Conservation (phyloP, 352 stramenopile genomes). For the Globisporangium abappressorium region DNA sequence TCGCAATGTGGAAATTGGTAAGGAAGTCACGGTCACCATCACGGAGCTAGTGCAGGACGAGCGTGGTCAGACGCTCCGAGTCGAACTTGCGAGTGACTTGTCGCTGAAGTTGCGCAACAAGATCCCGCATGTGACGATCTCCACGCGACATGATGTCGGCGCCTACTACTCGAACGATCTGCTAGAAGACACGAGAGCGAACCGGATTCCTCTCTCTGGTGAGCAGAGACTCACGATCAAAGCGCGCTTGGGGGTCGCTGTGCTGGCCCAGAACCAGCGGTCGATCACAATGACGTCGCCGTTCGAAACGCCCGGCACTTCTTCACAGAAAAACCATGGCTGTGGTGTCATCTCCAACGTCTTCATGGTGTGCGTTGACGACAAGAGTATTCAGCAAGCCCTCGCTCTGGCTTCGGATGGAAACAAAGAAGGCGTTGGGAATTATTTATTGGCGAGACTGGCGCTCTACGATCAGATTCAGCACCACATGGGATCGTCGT, state of each 20-base stretch:
- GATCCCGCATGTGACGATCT: slow-evolving; percentile 64
- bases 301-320: slow-evolving; percentile 19
- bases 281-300: slow-evolving; percentile 30
- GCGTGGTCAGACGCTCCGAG: slow-evolving; percentile 43
- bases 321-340: background rate
- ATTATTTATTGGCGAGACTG: slow-evolving; percentile 17
- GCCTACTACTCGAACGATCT: slow-evolving; percentile 72
- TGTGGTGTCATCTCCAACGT: slow-evolving; percentile 13
- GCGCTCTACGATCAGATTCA: slow-evolving; percentile 26
- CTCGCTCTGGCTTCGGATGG: background rate
- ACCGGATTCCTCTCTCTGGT: slow-evolving; percentile 20
- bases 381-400: slow-evolving; percentile 17
- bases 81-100: slow-evolving; percentile 38
- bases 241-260: slow-evolving; percentile 26
- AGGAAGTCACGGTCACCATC: slow-evolving; percentile 29
- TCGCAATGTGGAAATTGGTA: slow-evolving; percentile 41
- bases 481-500: slow-evolving; percentile 24
- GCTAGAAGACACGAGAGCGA: slow-evolving; percentile 23
- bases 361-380: slow-evolving; percentile 33
- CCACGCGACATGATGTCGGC: slow-evolving; percentile 36
- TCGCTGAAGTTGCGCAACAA: slow-evolving; percentile 46
- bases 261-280: slow-evolving; percentile 40
- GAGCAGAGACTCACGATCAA: slow-evolving; percentile 21
- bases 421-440: background rate
- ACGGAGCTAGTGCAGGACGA: slow-evolving; percentile 44